These are phyloP conservation scores for Vachellia collinsii DNA, from an alignment of 306 rosid species.

Conservation along the genomic window DNA sequence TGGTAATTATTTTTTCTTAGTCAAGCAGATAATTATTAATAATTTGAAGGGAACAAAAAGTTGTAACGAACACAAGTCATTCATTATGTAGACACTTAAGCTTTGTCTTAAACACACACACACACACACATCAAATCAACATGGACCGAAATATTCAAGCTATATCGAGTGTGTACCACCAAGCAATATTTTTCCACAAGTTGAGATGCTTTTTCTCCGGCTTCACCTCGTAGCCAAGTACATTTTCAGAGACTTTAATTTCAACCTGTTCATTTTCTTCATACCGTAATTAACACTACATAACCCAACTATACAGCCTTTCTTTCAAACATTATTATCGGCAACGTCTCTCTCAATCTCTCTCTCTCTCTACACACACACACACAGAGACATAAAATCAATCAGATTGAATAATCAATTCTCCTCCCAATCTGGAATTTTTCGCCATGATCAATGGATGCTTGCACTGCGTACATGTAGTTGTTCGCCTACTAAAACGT, in stretches of 20 bases:
- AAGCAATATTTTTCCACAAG: background rate
- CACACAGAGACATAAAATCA: background rate
- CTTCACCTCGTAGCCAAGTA: background rate
- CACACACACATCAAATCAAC: background rate
- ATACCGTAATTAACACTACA: background rate
- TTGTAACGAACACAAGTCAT: background rate
- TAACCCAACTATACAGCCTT: background rate
- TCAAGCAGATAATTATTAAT: background rate
- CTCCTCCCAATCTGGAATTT: background rate
- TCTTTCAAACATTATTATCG: background rate
- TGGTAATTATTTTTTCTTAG: background rate
- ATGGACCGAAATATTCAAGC: background rate
- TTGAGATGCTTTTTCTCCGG: slow-evolving; percentile 3
- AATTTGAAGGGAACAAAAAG: background rate
- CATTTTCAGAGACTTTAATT: background rate
- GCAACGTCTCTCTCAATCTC: background rate
- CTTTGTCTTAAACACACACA: background rate
- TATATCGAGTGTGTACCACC: background rate
- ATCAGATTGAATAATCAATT: background rate
- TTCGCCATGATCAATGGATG: background rate
- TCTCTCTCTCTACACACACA: background rate
- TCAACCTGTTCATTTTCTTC: background rate
- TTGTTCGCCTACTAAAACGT: background rate
- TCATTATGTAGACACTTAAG: background rate
- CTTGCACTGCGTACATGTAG: background rate